A percentile compares a stretch with the other conserved stretches of the same genome.
Conservation (phyloP, 805 yeast genomes). For the Candida silvicultrix region DNA sequence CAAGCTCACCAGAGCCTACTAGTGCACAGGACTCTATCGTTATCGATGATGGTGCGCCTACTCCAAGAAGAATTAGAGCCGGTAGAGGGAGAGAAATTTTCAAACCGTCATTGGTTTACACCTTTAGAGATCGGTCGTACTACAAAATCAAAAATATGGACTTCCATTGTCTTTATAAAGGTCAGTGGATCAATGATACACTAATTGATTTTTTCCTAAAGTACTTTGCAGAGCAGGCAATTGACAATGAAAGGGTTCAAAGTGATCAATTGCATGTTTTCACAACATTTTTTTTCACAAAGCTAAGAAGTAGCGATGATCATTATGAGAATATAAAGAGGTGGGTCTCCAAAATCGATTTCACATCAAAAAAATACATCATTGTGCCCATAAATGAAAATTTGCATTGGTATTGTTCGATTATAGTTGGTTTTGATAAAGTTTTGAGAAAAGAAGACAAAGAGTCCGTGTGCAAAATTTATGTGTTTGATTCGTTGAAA, state of each 20-base stretch:
- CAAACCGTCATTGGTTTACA: constrained; percentile 39
- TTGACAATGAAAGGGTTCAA: constrained; percentile 22
- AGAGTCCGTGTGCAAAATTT: constrained; percentile 16
- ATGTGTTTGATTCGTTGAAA: constrained; percentile 72
- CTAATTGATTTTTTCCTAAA: constrained; percentile 79
- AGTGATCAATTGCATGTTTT: constrained; percentile 46
- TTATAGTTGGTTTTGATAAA: constrained; percentile 50
- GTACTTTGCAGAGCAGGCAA: constrained; percentile 39
- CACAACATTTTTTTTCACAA: constrained; percentile 79
- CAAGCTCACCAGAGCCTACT: not conserved
- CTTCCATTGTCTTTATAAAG: constrained; percentile 69
- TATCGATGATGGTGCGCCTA: constrained; percentile 4
- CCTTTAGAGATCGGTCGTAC: constrained; percentile 46
- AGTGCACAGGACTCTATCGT: not conserved
- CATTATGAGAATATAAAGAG: constrained; percentile 60
- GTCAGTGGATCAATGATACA: constrained; percentile 86
- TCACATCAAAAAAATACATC: constrained; percentile 50
- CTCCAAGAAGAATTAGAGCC: not conserved
- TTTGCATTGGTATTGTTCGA: constrained; percentile 84
- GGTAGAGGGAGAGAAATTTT: constrained; percentile 13
- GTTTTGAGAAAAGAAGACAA: constrained; percentile 13
- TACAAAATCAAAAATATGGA: constrained; percentile 63
- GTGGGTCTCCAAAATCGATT: constrained; percentile 73
- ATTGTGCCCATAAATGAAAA: constrained; percentile 78
- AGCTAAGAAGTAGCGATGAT: constrained; percentile 37